These are phyloP conservation scores for Umbelopsis sp. DNA, from an alignment of 371 early-diverging fungal genomes.

Conservation along the genomic window DNA sequence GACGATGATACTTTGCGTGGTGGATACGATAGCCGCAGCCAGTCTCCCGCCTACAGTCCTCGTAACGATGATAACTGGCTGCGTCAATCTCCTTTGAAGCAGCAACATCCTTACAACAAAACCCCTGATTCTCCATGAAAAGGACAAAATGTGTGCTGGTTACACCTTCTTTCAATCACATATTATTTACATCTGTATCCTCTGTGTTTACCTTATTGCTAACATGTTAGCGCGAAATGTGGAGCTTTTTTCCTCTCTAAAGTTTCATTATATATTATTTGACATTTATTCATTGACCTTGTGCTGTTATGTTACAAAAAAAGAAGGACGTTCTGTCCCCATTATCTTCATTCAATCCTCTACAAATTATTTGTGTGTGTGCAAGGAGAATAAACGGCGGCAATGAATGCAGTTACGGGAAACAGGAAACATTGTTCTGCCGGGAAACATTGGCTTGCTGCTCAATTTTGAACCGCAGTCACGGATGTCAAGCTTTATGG, in stretches of 20 bases:
- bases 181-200: neutral
- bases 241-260: too few relatives aligned
- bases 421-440: too few relatives aligned
- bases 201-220: neutral
- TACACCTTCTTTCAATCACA: neutral
- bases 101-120: conserved; percentile 3
- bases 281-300: too few relatives aligned
- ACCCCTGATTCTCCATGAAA: neutral
- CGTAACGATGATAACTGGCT: neutral
- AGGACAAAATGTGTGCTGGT: neutral
- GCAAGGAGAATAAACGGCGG: too few relatives aligned
- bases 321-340: too few relatives aligned
- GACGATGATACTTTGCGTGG: conserved; percentile 5
- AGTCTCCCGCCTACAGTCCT: neutral
- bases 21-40: conserved; percentile 8
- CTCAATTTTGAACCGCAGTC: conserved; percentile 4
- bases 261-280: too few relatives aligned
- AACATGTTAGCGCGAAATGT: neutral
- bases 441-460: neutral
- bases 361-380: too few relatives aligned
- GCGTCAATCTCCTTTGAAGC: conserved; percentile 14
- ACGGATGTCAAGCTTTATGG: neutral
- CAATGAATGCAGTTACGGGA: too few relatives aligned
- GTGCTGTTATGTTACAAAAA: too few relatives aligned
- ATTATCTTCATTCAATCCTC: too few relatives aligned